Conservation (phyloP, 2,329 filamentous ascomycete species). For the Lachnellula suecica region DNA sequence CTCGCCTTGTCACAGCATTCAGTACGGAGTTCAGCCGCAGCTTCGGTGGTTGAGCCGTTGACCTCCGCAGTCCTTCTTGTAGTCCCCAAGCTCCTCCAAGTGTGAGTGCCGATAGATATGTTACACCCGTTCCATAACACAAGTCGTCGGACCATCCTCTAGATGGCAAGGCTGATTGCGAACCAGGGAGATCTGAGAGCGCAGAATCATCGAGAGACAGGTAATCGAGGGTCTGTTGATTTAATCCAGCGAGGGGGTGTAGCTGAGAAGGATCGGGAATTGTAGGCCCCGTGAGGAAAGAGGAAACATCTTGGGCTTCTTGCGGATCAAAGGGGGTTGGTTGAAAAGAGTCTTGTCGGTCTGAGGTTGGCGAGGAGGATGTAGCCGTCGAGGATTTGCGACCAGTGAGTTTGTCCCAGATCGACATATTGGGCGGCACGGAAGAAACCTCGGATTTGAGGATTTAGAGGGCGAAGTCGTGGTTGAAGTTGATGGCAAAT, state of each 20-base stretch:
- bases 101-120: constrained; percentile 84
- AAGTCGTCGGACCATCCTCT: constrained; percentile 97
- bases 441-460: background rate
- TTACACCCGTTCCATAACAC: constrained; percentile 94
- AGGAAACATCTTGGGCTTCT: constrained; percentile 76
- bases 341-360: constrained; percentile 40
- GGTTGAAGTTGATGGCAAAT: too few species aligned
- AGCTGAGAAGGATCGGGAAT: constrained; percentile 85
- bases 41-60: constrained; percentile 78
- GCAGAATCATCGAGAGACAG: constrained; percentile 89
- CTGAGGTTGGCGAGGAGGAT: constrained; percentile 15
- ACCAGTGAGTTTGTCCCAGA: constrained; percentile 38
- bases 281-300: constrained; percentile 75
- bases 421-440: constrained; percentile 32
- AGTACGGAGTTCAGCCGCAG: constrained; percentile 90
- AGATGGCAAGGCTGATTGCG: constrained; percentile 85
- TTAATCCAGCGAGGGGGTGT: constrained; percentile 90
- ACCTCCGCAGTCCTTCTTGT: constrained; percentile 81
- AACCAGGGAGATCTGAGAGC: constrained; percentile 81
- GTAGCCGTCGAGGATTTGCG: constrained; percentile 34
- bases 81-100: constrained; percentile 91
- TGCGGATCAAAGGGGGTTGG: constrained; percentile 67
- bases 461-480: background rate
- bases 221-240: constrained; percentile 93
- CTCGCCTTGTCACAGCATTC: constrained; percentile 89